Evolutionary conservation across 768 basidiomycete genomes (phyloP).

Genomic region (Hebeloma cylindrosporum): DNA sequence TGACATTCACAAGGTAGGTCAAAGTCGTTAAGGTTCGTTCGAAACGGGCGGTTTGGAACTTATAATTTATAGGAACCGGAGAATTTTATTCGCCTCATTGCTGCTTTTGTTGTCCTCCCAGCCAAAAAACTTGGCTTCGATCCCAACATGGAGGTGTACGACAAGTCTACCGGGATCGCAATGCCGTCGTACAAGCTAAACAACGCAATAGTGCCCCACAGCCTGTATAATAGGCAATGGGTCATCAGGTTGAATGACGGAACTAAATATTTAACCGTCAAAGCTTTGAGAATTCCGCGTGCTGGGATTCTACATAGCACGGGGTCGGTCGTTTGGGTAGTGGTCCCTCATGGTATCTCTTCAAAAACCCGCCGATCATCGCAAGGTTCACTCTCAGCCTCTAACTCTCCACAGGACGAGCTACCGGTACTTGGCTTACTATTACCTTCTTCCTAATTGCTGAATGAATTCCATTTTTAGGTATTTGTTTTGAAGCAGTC

Average conservation of each 20-base stretch:
- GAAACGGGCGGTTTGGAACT: no score
- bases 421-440: no score
- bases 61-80: background rate
- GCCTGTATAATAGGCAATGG: no score
- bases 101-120: background rate
- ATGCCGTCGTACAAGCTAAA: background rate
- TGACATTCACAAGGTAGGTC: background rate
- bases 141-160: background rate
- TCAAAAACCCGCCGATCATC: no score
- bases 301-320: no score
- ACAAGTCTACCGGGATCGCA: background rate
- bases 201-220: background rate
- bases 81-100: background rate
- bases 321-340: no score
- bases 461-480: no score
- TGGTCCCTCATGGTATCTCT: no score
- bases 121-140: background rate
- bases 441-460: no score
- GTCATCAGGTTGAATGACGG: background rate
- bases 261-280: background rate
- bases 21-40: background rate
- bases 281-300: no score
- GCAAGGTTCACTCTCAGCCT: no score
- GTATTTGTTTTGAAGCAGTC: constrained; percentile 12
- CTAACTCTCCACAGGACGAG: no score